Conservation (phyloP, 495 filamentous ascomycete species). For the Penicillium coprophilum region DNA sequence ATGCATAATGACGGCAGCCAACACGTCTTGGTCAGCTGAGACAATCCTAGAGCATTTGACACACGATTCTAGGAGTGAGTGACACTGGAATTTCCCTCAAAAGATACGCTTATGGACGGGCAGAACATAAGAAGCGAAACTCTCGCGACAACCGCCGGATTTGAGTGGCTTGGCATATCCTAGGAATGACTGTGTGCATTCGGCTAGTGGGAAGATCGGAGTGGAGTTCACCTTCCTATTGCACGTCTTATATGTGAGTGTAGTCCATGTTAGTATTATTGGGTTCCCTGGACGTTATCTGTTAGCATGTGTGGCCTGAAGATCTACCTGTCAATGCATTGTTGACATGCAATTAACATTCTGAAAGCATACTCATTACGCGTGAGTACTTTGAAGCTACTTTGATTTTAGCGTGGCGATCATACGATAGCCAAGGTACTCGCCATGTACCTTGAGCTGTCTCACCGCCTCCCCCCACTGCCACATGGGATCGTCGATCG, state of each 20-base stretch:
- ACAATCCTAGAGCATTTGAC: not conserved
- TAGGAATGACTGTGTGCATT: slow-evolving; percentile 10
- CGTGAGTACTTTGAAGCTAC: slow-evolving; percentile 2
- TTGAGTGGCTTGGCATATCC: slow-evolving; percentile 10
- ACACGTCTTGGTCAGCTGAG: slow-evolving; percentile 9
- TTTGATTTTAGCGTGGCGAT: not conserved
- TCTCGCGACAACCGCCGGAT: slow-evolving; percentile 6
- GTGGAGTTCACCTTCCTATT: not conserved
- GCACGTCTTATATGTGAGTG: not conserved
- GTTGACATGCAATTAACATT: not conserved
- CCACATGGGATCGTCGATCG: slow-evolving; percentile 10
- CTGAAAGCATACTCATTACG: slow-evolving; percentile 4
- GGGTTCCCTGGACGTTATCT: not conserved
- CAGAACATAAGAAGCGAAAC: not conserved
- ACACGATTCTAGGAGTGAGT: not conserved
- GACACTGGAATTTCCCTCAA: not conserved
- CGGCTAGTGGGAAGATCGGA: not conserved
- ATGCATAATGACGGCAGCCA: slow-evolving; percentile 15
- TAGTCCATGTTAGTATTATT: not conserved
- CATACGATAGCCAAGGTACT: not conserved
- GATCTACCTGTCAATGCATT: slow-evolving; percentile 6
- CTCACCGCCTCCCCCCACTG: slow-evolving; percentile 10
- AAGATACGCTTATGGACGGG: not conserved
- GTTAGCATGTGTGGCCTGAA: not conserved
- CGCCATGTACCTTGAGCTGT: not conserved